phyloP scores from a whole-genome alignment of 2,329 filamentous ascomycete species.

The Talaromyces sp. region DNA sequence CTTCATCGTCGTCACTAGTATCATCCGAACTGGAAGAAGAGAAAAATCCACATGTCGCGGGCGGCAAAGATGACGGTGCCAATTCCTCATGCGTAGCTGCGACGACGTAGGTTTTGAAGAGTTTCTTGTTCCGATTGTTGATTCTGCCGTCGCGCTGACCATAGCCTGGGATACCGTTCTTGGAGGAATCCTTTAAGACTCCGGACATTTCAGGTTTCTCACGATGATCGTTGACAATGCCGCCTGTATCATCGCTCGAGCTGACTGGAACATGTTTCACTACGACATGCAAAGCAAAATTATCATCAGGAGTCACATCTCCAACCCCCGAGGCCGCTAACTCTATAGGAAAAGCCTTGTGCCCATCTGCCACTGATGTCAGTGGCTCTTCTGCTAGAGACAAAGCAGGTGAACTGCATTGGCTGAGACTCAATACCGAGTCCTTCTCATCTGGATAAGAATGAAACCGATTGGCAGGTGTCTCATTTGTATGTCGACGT shows the following conservation, averaged over 20 bases:
- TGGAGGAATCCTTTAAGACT: neutral
- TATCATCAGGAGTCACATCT: constrained; percentile 35
- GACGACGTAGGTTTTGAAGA: constrained; percentile 20
- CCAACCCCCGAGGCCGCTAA: constrained; percentile 36
- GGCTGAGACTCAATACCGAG: neutral
- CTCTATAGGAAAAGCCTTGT: constrained; percentile 27
- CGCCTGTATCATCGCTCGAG: neutral
- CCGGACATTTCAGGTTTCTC: neutral
- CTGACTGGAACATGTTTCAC: constrained; percentile 19
- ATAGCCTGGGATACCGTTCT: neutral
- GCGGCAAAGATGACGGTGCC: constrained; percentile 33
- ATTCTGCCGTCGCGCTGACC: neutral
- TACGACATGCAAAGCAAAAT: constrained; percentile 35
- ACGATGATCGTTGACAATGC: neutral
- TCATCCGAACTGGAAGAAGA: constrained; percentile 20
- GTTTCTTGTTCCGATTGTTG: constrained; percentile 18
- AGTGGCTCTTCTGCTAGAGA: constrained; percentile 13
- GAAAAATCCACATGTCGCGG: constrained; percentile 31
- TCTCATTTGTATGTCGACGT: neutral
- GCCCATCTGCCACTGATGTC: constrained; percentile 13
- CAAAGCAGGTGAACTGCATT: constrained; percentile 13
- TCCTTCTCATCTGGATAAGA: constrained; percentile 12
- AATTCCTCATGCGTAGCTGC: constrained; percentile 24
- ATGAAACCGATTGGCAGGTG: neutral
- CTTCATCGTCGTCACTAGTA: neutral